These are phyloP conservation scores for Baorangia bicolor DNA, from an alignment of 768 basidiomycete species.

Conservation along the genomic window DNA sequence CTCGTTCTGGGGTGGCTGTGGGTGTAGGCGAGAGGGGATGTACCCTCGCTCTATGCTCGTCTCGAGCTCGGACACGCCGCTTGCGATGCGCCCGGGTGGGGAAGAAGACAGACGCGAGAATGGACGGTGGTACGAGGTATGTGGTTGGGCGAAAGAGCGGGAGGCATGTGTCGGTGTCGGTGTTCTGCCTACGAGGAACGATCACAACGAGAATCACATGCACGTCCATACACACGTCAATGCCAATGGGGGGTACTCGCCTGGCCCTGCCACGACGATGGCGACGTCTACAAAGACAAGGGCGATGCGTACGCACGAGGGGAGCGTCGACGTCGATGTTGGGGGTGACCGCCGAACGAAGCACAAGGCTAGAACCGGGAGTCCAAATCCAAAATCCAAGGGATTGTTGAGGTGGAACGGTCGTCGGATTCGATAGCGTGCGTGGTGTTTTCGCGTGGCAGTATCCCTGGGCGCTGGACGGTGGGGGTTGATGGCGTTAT, in stretches of 20 bases:
- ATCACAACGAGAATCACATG: neutral
- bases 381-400: slow-evolving; percentile 17
- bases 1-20: too few relatives aligned
- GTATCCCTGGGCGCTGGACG: too few relatives aligned
- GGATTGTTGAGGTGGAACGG: slow-evolving; percentile 16
- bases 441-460: too few relatives aligned
- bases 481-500: too few relatives aligned
- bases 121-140: neutral
- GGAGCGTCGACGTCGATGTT: neutral
- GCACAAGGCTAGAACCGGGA: too few relatives aligned
- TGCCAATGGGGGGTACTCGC: too few relatives aligned
- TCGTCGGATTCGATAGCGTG: too few relatives aligned
- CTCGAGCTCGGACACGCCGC: neutral
- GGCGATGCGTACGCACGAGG: slow-evolving; percentile 1
- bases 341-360: neutral
- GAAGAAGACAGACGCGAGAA: neutral
- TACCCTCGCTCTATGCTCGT: neutral
- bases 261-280: too few relatives aligned
- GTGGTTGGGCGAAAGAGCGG: neutral
- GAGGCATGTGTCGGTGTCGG: neutral
- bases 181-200: too few relatives aligned
- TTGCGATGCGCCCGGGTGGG: too few relatives aligned
- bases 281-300: too few relatives aligned
- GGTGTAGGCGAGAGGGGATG: too few relatives aligned
- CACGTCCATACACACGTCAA: neutral